Percentiles rank a stretch among this genome's conserved stretches.
Conservation (phyloP, 2,329 filamentous ascomycete genomes). For the Penicillium sp. region DNA sequence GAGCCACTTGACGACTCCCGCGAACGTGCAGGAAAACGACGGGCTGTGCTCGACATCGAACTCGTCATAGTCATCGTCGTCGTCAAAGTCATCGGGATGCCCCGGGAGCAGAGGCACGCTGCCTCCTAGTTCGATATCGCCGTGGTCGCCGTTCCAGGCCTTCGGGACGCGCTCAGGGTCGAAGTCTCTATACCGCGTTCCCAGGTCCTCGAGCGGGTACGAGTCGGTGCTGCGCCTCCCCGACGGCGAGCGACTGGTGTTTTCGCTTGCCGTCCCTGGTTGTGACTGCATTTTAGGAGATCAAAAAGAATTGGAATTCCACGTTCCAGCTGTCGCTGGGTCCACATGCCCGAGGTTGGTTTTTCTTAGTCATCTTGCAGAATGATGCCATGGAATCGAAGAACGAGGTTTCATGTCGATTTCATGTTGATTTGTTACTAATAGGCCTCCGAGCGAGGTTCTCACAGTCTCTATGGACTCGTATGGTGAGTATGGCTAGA, state of each 20-base stretch:
- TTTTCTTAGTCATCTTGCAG: neutral
- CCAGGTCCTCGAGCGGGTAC: neutral
- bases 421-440: neutral
- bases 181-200: constrained; percentile 13
- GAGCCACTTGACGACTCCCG: constrained; percentile 26
- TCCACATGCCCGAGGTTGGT: neutral
- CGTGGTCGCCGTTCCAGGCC: constrained; percentile 7
- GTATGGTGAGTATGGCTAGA: no score
- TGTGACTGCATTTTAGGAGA: constrained; percentile 5
- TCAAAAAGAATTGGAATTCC: neutral
- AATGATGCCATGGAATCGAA: neutral
- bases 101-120: constrained; percentile 17
- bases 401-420: neutral
- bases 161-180: neutral
- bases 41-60: constrained; percentile 7
- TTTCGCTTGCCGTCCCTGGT: neutral
- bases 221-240: neutral
- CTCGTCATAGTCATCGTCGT: constrained; percentile 8
- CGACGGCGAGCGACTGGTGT: neutral
- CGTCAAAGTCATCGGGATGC: neutral
- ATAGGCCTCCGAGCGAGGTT: neutral
- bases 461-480: no score
- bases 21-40: constrained; percentile 23
- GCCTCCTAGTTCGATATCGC: constrained; percentile 21
- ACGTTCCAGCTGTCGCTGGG: neutral